A percentile compares a stretch with the other conserved stretches of the same genome.
Conservation (phyloP, 495 filamentous ascomycete genomes). For the Hyphodiscus hymeniophilus region DNA sequence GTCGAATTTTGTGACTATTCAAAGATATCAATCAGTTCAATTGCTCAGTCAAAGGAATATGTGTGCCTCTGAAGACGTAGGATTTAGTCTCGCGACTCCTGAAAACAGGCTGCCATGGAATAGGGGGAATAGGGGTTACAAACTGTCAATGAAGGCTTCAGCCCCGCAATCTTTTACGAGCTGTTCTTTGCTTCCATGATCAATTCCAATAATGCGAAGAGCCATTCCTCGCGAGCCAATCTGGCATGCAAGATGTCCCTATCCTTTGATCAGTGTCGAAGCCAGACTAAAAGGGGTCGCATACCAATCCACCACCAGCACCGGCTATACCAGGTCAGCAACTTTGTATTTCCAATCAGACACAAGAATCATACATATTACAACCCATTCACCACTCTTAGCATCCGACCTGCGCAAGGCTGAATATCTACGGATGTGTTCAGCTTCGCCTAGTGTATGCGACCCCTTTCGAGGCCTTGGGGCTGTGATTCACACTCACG, state of each 20-base stretch:
- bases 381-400: slow-evolving; percentile 52
- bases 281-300: not conserved
- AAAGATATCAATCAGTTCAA: too few species aligned
- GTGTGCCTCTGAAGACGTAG: too few species aligned
- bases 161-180: slow-evolving; percentile 54
- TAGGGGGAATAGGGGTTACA: too few species aligned
- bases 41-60: too few species aligned
- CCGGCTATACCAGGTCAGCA: slow-evolving; percentile 31
- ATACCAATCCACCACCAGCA: slow-evolving; percentile 55
- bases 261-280: not conserved
- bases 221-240: slow-evolving; percentile 54
- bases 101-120: too few species aligned
- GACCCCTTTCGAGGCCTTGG: slow-evolving; percentile 13
- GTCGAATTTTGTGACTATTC: slow-evolving; percentile 41
- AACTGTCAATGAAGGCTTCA: slow-evolving; percentile 55
- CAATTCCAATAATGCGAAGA: slow-evolving; percentile 60
- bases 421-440: slow-evolving; percentile 32
- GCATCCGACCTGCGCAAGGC: slow-evolving; percentile 51
- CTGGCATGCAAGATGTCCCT: slow-evolving; percentile 54
- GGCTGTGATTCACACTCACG: slow-evolving; percentile 19
- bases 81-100: too few species aligned
- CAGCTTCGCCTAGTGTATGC: slow-evolving; percentile 20
- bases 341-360: slow-evolving; percentile 2
- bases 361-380: slow-evolving; percentile 33
- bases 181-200: slow-evolving; percentile 53